Percentiles rank a stretch among this genome's conserved stretches.
Evolutionary conservation across 164 flowering plant species (phyloP).

Genomic region (Vitis cinerea): DNA sequence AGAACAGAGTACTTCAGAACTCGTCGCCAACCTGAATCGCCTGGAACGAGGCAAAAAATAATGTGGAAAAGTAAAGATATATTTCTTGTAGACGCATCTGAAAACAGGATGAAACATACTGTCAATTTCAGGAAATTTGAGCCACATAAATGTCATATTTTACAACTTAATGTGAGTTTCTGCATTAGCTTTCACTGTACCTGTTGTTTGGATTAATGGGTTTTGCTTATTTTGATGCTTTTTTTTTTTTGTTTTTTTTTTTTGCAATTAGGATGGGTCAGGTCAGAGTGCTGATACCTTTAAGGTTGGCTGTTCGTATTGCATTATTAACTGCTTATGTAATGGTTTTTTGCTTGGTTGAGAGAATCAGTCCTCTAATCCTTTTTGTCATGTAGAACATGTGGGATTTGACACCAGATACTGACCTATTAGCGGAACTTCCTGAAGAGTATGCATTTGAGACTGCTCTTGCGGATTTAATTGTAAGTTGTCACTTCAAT

Average conservation of each 20-base stretch:
- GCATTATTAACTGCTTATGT: neutral
- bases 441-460: constrained; percentile 71
- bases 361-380: neutral
- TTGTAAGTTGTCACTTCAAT: constrained; percentile 40
- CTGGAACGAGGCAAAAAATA: constrained; percentile 5
- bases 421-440: constrained; percentile 53
- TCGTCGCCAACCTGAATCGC: neutral
- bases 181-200: neutral
- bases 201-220: neutral
- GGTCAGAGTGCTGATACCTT: constrained; percentile 30
- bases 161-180: constrained; percentile 52
- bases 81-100: constrained; percentile 44
- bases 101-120: constrained; percentile 13
- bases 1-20: constrained; percentile 24
- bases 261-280: constrained; percentile 53
- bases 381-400: constrained; percentile 46
- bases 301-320: constrained; percentile 36
- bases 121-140: constrained; percentile 32
- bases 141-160: constrained; percentile 33
- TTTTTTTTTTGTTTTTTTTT: constrained; percentile 2
- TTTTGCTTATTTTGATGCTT: neutral
- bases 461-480: constrained; percentile 84
- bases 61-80: constrained; percentile 39
- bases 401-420: constrained; percentile 85
- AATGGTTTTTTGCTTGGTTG: neutral